Percentiles rank a stretch among this genome's conserved stretches.
phyloP scores from a whole-genome alignment of 148 eudicot species.

The Diospyros lotus region DNA sequence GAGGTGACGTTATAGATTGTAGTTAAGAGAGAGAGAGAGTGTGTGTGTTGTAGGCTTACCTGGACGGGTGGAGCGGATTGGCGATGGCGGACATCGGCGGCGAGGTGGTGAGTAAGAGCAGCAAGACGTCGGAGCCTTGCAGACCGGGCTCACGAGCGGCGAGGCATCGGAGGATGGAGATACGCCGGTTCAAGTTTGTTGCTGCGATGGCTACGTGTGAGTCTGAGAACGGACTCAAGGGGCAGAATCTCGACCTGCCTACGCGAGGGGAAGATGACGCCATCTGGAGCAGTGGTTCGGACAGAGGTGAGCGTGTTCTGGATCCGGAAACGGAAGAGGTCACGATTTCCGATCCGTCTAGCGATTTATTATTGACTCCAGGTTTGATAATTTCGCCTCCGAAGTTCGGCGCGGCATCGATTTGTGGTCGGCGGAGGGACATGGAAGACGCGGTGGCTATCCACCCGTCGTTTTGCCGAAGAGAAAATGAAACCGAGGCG shows the following conservation, averaged over 20 bases:
- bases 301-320: background rate
- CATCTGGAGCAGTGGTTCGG: conserved; percentile 9
- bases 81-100: conserved; percentile 68
- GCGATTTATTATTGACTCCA: background rate
- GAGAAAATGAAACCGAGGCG: background rate
- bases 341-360: background rate
- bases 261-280: conserved; percentile 21
- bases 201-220: conserved; percentile 13
- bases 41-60: too few species aligned
- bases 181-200: conserved; percentile 35
- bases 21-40: too few species aligned
- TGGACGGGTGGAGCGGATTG: background rate
- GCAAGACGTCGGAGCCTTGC: conserved; percentile 18
- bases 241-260: conserved; percentile 26
- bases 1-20: too few species aligned
- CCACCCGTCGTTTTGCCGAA: conserved; percentile 43
- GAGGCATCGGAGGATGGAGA: conserved; percentile 53
- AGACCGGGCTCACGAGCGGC: conserved; percentile 35
- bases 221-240: conserved; percentile 29
- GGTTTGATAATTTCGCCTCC: conserved; percentile 16
- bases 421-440: conserved; percentile 66
- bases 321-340: background rate
- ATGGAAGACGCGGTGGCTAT: conserved; percentile 82
- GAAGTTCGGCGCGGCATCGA: conserved; percentile 59
- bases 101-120: conserved; percentile 30